Evolutionary conservation across 2,329 filamentous ascomycete species (phyloP).

Genomic region (Fusarium agapanthi): DNA sequence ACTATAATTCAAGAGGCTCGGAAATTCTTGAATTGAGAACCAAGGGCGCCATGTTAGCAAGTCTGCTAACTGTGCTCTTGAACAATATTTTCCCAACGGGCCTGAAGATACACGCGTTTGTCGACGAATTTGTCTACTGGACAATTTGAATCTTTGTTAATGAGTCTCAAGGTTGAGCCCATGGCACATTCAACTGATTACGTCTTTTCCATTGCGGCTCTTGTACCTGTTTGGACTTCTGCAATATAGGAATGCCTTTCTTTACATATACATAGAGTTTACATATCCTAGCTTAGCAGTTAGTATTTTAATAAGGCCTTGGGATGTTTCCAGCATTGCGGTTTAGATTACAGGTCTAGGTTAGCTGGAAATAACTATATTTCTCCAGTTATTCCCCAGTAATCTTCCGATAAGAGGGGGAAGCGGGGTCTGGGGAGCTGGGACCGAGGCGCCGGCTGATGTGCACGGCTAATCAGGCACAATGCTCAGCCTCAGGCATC

Average conservation of each 20-base stretch:
- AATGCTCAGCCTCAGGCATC: slow-evolving; percentile 3
- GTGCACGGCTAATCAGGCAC: slow-evolving; percentile 2
- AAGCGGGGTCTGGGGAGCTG: not conserved
- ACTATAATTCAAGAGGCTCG: no score
- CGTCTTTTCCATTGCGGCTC: rapidly evolving
- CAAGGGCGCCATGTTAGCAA: rapidly evolving
- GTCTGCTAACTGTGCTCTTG: rapidly evolving
- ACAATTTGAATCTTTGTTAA: no score
- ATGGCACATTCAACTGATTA: no score
- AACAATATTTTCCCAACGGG: rapidly evolving
- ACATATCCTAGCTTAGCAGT: rapidly evolving
- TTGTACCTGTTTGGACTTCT: no score
- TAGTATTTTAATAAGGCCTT: no score
- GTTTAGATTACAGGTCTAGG: not conserved
- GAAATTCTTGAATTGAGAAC: no score
- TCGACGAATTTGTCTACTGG: no score
- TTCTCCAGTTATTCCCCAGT: not conserved
- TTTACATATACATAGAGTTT: rapidly evolving
- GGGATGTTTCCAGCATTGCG: not conserved
- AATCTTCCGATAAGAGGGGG: not conserved
- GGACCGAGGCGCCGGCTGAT: slow-evolving; percentile 17
- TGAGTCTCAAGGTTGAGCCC: no score
- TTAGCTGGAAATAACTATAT: not conserved
- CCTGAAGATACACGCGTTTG: rapidly evolving
- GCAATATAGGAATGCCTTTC: rapidly evolving